Base-by-base conservation (phyloP, 1,139 yeast species). In the Yamadazyma oceani region DNA sequence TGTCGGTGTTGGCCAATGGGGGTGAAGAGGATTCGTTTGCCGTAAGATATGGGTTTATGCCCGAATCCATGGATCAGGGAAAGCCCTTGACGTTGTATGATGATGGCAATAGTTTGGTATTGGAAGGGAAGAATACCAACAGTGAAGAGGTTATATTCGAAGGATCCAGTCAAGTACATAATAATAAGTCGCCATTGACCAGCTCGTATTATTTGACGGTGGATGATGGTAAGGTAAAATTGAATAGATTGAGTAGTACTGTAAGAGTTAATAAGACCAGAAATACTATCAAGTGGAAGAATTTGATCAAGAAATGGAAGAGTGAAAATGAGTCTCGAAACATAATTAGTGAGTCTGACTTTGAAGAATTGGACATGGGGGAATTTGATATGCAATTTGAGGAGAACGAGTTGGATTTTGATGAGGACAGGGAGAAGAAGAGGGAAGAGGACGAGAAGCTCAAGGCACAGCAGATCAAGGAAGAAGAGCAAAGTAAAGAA, bases 31-130 rank as follows among this genome's bases (percentile, higher is more conserved):
- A 51, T 11, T 47, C 50, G 5, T 50, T 69, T 29, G 75, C 73
- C 8, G 51, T 71, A 24, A 55, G 75, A 19, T 70, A 69, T 46
- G 75, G 74, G 21, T 62, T 65, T 40, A 57, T 67, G n/a, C 74
- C 75, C 5, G 69, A 65, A 37, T 60, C 71, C 26, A 60, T 70
- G 69, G 74, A 69, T 46, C 68, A 60, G 36, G 36, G 55, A 3
- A 54, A 57, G 39, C 66, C 69, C 3, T 49, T 69, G 32, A 58
- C 53, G 16, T 49, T 69, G 34, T 69, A 66, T 49, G 69, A 67
- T 40, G 58, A 58, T 32, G 63, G 59, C 33, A 62, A 60, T 37
- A 62, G 62, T 36, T 57, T 68, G 30, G 50, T 69, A 10, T 43
- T 70, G 26, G 57, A 60, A 39, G 72, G 70, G 7, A 44, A 51